These are phyloP conservation scores for Fusarium mexicanum DNA, from an alignment of 2,329 filamentous ascomycete species.

Conservation along the genomic window DNA sequence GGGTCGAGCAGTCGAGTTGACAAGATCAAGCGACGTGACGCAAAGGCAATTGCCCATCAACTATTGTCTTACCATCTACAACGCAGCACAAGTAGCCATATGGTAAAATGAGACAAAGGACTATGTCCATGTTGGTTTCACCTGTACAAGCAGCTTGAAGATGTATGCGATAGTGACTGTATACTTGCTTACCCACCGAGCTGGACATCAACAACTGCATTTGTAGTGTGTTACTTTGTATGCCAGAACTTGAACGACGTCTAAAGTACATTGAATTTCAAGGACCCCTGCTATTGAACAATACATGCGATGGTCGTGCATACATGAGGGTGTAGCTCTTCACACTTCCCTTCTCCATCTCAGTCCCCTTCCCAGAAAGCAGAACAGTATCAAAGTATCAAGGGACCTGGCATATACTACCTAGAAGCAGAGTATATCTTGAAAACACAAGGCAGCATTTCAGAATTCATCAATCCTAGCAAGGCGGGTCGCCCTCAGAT, in stretches of 20 bases:
- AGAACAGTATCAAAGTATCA: no score
- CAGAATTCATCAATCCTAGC: no score
- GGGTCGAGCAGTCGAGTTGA: neutral
- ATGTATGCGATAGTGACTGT: neutral
- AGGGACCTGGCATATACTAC: no score
- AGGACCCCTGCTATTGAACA: neutral
- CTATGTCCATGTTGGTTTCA: neutral
- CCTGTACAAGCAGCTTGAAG: neutral
- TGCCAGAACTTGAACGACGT: neutral
- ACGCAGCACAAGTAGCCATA: neutral
- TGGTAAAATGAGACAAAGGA: constrained; percentile 17
- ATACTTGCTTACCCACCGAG: neutral
- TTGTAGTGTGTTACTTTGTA: neutral
- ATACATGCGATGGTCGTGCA: neutral
- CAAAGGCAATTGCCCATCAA: constrained; percentile 20
- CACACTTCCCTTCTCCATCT: no score
- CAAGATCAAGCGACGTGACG: constrained; percentile 12
- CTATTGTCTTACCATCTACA: constrained; percentile 8
- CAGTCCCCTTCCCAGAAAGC: no score
- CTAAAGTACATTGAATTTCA: neutral
- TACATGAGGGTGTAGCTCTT: neutral
- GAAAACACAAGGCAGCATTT: no score
- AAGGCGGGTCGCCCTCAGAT: no score
- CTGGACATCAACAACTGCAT: neutral
- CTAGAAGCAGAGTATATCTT: no score